Evolutionary conservation across 1,139 yeast genomes (phyloP).

Genomic region (Komagataea norvegica): DNA sequence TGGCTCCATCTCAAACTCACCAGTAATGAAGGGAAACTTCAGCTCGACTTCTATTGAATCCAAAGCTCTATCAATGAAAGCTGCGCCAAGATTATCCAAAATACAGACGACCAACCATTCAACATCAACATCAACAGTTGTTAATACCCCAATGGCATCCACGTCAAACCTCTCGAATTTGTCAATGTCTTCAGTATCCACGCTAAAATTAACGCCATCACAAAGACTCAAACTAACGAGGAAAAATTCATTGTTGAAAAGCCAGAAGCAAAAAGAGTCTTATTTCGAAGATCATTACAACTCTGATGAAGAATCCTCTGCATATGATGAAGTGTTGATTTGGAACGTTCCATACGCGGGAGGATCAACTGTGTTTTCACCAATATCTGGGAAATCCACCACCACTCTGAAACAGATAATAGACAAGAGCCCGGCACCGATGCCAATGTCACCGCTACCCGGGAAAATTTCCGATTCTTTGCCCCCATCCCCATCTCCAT

Average conservation of each 20-base stretch:
- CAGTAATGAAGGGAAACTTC: constrained; percentile 9
- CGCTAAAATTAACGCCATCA: constrained; percentile 32
- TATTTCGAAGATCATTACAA: constrained; percentile 35
- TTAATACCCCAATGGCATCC: constrained; percentile 9
- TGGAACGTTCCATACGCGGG: constrained; percentile 47
- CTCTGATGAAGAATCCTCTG: constrained; percentile 28
- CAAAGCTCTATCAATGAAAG: constrained; percentile 5
- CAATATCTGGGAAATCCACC: constrained; percentile 24
- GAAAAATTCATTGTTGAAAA: constrained; percentile 30
- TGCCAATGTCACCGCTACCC: constrained; percentile 38
- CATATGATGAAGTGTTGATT: constrained; percentile 35
- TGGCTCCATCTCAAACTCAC: constrained; percentile 18
- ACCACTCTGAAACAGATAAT: constrained; percentile 19
- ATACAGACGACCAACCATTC: constrained; percentile 8
- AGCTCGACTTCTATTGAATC: constrained; percentile 5
- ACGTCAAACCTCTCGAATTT: constrained; percentile 6
- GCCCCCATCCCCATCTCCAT: constrained; percentile 11
- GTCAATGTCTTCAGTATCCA: constrained; percentile 15
- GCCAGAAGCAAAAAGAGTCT: constrained; percentile 24
- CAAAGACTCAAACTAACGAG: constrained; percentile 35
- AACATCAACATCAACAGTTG: constrained; percentile 4
- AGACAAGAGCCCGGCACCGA: constrained; percentile 20
- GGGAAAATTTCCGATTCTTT: constrained; percentile 23
- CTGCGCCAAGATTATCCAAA: constrained; percentile 1
- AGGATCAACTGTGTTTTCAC: constrained; percentile 21